Evolutionary conservation across 257 asterid genomes (phyloP).

Genomic region (Verbena officinalis): DNA sequence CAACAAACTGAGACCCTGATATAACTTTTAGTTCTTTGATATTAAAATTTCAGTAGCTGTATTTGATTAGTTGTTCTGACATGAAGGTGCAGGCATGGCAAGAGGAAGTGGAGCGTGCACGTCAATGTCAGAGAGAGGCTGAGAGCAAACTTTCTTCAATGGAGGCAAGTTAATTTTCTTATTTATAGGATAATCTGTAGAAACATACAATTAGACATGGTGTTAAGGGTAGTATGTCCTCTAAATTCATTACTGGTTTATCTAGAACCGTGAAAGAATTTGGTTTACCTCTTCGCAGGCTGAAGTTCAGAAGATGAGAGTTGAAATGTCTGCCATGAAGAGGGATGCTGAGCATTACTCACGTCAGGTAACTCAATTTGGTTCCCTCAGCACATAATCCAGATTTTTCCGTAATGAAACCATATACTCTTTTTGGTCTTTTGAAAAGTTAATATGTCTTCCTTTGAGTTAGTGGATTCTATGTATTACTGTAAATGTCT

Average conservation of each 20-base stretch:
- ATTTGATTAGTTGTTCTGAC: slow-evolving; percentile 35
- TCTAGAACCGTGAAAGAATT: slow-evolving; percentile 17
- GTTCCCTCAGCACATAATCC: slow-evolving; percentile 22
- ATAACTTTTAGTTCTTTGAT: slow-evolving; percentile 9
- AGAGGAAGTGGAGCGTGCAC: slow-evolving; percentile 99
- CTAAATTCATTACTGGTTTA: slow-evolving; percentile 26
- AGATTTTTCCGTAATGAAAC: slow-evolving; percentile 18
- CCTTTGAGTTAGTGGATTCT: neutral
- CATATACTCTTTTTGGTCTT: neutral
- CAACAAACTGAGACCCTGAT: slow-evolving; percentile 22
- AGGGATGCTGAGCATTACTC: slow-evolving; percentile 99
- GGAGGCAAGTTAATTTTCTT: slow-evolving; percentile 74
- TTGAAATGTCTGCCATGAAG: slow-evolving; percentile 98
- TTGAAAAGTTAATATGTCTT: slow-evolving; percentile 7
- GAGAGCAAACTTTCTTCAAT: slow-evolving; percentile 87
- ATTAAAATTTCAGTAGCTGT: slow-evolving; percentile 3
- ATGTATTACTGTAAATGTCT: slow-evolving; percentile 1
- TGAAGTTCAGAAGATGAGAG: slow-evolving; percentile 96
- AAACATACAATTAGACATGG: slow-evolving; percentile 20
- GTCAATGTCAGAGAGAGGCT: slow-evolving; percentile 96
- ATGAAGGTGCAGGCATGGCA: slow-evolving; percentile 97
- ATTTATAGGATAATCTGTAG: slow-evolving; percentile 10
- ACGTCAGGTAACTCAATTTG: slow-evolving; percentile 65
- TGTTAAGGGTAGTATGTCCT: slow-evolving; percentile 17
- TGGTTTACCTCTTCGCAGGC: slow-evolving; percentile 51